Base-by-base conservation (phyloP, 23 red algal genomes). In the Chondrus crispus region DNA sequence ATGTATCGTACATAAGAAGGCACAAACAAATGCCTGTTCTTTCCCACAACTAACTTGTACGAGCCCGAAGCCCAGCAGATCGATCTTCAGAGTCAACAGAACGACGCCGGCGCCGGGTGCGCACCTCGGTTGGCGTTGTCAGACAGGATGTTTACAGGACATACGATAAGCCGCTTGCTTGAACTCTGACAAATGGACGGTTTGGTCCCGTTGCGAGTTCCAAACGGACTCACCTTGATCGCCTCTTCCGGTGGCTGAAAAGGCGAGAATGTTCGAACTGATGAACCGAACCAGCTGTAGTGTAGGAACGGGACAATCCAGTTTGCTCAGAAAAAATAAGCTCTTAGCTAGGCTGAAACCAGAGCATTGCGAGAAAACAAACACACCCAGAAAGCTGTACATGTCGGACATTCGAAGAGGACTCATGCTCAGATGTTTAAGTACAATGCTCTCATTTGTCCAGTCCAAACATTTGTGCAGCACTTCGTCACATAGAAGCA, bases 271-370 rank as follows among this genome's bases (percentile, higher is more conserved):
- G 29, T 76, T 76, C 36, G 1, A 43, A 46, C 70, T 76, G 22
- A 76, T 76, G 70, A 39, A 40, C 36, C 70, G 70, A 43, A 76
- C 70, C 70, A 76, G 38, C 41, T 76, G 20, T 43, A 76, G 70
- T 39, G 36, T 39, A 76, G 70, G 70, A 76, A 66, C 41, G 20
- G 41, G 26, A 0, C 70, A 46, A 76, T 76, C 41, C 38, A 39
- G 43, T 39, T 76, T 39, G 36, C 41, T 76, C 1, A 76, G 43
- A 22, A 14, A 76, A 26, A 39, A n/a, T 24, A 76, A 38, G 33
- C 36, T 43, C 36, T 76, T 76, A 1, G 11, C 28, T 20, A 76
- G 41, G 26, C 29, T 76, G 41, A 76, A 76, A 46, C 20, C 70
- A 1, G 70, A 43, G 38, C 70, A 76, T 38, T 76, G 70, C 33